phyloP scores from a whole-genome alignment of 495 filamentous ascomycete genomes.

The Daldinia loculata region DNA sequence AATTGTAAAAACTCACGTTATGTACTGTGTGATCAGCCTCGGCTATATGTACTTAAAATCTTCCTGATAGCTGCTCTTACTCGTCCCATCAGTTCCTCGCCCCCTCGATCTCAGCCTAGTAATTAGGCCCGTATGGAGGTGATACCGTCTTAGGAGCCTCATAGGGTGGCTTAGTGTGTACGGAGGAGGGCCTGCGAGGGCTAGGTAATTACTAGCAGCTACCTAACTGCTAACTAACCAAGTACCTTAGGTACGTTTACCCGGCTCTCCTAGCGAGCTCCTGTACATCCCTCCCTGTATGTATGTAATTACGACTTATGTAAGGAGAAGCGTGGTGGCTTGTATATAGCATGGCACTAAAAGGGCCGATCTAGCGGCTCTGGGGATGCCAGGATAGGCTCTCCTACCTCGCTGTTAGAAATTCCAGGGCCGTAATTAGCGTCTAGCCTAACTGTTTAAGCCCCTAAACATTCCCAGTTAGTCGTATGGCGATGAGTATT shows the following conservation, averaged over 20 bases:
- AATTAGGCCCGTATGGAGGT: neutral
- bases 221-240: neutral
- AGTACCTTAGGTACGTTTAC: neutral
- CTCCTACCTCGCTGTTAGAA: neutral
- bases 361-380: slow-evolving; percentile 9
- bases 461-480: slow-evolving; percentile 7
- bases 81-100: neutral
- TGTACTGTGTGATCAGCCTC: slow-evolving; percentile 1
- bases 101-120: neutral
- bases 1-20: neutral
- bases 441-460: slow-evolving; percentile 1
- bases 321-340: slow-evolving; percentile 4
- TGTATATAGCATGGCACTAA: neutral
- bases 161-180: neutral
- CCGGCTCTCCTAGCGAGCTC: neutral
- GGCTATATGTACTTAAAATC: neutral
- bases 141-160: neutral
- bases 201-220: too few species aligned
- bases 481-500: neutral
- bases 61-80: neutral
- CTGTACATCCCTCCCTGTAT: neutral
- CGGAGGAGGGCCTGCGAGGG: neutral
- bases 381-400: neutral
- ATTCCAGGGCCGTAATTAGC: slow-evolving; percentile 13
- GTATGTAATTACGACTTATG: neutral